Evolutionary conservation across 2,329 filamentous ascomycete species (phyloP), one percentile per base, ranked within the genome.

Genomic region (Aspergillus transmontanensis): DNA sequence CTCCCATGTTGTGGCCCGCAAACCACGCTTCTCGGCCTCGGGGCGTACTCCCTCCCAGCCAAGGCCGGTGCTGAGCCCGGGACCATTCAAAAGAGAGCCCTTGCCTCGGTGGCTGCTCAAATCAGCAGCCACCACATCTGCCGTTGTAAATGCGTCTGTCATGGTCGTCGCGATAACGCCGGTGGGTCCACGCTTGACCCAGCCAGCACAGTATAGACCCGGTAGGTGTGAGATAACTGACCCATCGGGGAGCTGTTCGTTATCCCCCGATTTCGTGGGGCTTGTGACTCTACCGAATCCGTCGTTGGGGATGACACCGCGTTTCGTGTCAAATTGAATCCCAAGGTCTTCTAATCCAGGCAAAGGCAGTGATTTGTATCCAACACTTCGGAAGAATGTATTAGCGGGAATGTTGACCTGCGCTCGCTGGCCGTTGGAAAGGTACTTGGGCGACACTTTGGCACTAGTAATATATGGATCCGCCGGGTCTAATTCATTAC

Each of bases 131-230:
- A 99, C 91, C 3, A 90, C 88, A 74, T 97, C 94, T 1, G 89
- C 95, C 0, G 93, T 97, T 10, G 87, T 85, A 72, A 98, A 99
- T 0, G 95, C 94, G 76, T 99, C 95, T 64, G 90, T 87, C 93
- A 99, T 96, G 0, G 95, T 99, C 34, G 90, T 93, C 1, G 94
- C 94, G 75, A 99, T 99, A 4, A 98, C 94, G 2, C 95, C 95
- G 0, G 93, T 97, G 0, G 95, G 94, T 0, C 95, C 95, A 41
- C 90, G 87, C 81, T 98, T 98, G 11, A 97, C 93, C 95, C 95
- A 99, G 0, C 95, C 95, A 19, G 94, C 91, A 68, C 93, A 96
- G 79, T 99, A 99, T 32, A 97, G 78, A 0, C 94, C 93, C 0
- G 89, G 87, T 0, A 91, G 72, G 75, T 86, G 73, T 68, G 81